Evolutionary conservation across 2,329 filamentous ascomycete species (phyloP), one percentile per base, ranked within the genome.

Genomic region (Akanthomyces dipterigenus): DNA sequence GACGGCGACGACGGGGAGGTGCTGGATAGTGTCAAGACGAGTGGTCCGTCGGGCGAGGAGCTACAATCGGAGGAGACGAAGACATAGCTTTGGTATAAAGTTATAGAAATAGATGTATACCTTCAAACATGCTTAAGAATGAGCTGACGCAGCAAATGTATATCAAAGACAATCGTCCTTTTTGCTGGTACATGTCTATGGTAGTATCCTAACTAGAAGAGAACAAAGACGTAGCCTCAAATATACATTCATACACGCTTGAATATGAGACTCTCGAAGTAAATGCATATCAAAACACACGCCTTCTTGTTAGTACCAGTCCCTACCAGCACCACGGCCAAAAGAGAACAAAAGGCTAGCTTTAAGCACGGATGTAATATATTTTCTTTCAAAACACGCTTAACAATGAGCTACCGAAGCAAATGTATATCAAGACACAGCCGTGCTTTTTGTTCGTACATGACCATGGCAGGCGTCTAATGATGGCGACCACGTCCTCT

Each of bases 1-100:
- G 60, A 53, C 1, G 61, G 50, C 11, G 65, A 69, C 2, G 68
- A 64, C 4, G 61, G 36, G 1, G 65, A 63, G 12, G 68, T 66
- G 2, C 53, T 75, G 20, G 69, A 71, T 28, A 72, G 72, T 0
- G 69, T 78, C 2, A 75, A 70, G 67, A 68, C 70, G 1, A 74
- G 72, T 53, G 76, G 74, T 0, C 75, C 75, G 0, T 62, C 63
- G 0, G 75, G 76, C 11, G 73, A 75, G 58, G 71, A 73, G 28
- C 59, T 76, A 20, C 38, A 60, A 5, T 43, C 63, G 22, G 65
- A 63, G 0, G 63, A 65, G 1, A 45, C 56, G 11, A 53, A 26
- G 36, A 40, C 22, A 14, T 43, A 20, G 28, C 14, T 16, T 5
- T n/a, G 5, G 24, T 5, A 46, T 12, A 24, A 28, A 34, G 24